Base-by-base conservation (phyloP, 1,139 yeast genomes). In the Nematodospora anomalae region DNA sequence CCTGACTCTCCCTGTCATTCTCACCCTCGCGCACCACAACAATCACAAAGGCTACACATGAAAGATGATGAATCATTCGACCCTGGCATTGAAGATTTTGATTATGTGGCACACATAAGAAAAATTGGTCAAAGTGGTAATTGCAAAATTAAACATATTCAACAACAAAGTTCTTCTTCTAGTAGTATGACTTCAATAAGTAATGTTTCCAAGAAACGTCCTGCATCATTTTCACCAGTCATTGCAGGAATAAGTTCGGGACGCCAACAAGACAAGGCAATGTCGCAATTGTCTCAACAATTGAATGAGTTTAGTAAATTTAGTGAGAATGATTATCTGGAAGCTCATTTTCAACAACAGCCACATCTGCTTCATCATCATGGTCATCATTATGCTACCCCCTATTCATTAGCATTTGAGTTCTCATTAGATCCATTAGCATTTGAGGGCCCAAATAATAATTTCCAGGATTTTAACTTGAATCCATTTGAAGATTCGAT, bases 51-150 rank as follows among this genome's bases (percentile, higher is more conserved):
- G 4, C 28, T 33, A 12, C 14, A 29, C 10, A 15, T 9, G 12
- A 9, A 7, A 6, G 33, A 27, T 25, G 31, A 36, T 20, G 24
- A 28, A 28, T 32, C 21, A 18, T 18, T 40, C 21, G 70, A 63
- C 30, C 74, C 77, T 4, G 68, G 69, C 3, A 68, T 71, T 10
- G 80, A 70, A 29, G 83, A 74, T 33, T 81, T 81, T 49, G 84
- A 80, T 54, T 81, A 81, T 49, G 77, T 80, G 13, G 83, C 84
- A 11, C 87, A 81, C 51, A 80, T 81, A 24, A 72, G 77, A 46
- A 71, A 69, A 43, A 73, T 79, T 55, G 79, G 81, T 20, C 72
- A 69, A 46, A 26, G 13, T 13, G 28, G 28, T 28, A 16, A 4
- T 3, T 12, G 24, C 5, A 28, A 21, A 10, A 31, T 15, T 26